Evolutionary conservation across 768 basidiomycete species (phyloP), one percentile per base, ranked within the genome.

Genomic region (Lactarius psammicola): DNA sequence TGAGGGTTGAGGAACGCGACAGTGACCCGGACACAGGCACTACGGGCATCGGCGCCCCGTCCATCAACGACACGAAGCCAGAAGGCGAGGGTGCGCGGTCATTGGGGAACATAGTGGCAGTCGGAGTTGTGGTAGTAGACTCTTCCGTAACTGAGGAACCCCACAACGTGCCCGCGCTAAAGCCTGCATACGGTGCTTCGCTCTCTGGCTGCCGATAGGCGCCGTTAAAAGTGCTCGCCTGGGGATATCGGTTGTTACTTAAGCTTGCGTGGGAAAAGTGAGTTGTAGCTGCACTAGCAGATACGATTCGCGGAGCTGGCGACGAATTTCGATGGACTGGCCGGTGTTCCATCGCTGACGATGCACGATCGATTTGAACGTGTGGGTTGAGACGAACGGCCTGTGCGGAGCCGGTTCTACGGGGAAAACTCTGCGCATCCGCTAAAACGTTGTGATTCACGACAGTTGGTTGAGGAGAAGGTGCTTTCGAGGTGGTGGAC

Each of bases 61-160:
- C 90, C 92, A 95, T 94, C 28, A 92, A 79, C 8, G 92, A 94
- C 51, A 95, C 84, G 71, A 95, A 93, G n/a, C 70, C 67, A 13
- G 66, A 57, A 5, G 60, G 38, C 15, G 62, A 30, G 28, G 64
- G 60, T 11, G 75, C 74, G 33, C 77, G 72, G 40, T 81, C 80
- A 40, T 77, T 80, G 70, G 84, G 77, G 76, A 94, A 94, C 1
- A 82, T 81, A 18, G 89, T 70, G 5, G 85, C 85, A 13, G 88
- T 90, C 11, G 93, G 92, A 11, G 92, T 94, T 69, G 75, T 69
- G 1, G 74, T 75, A 54, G 69, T 73, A 23, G 78, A 73, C 44
- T 76, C 77, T 63, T 79, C 75, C 67, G 78, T 76, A 33, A 67
- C 74, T 44, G 76, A 77, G 10, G 84, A 80, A 62, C 81, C 83